Base-by-base conservation (phyloP, 2,329 filamentous ascomycete species). In the Neospermospora avenae region DNA sequence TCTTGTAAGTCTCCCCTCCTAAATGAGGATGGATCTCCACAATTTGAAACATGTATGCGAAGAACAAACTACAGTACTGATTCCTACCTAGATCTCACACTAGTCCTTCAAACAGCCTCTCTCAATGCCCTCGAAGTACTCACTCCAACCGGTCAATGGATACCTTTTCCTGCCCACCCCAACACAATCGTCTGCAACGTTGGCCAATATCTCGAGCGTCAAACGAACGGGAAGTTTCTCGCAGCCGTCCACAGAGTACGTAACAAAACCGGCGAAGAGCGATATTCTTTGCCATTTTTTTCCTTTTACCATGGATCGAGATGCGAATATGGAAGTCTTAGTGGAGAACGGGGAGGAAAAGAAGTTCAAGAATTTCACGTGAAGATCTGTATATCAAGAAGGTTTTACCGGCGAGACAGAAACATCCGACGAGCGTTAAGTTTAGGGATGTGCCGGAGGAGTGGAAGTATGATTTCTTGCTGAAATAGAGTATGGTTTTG, bases 341-440 rank as follows among this genome's bases (percentile, higher is more conserved):
- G 55, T 64, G 8, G 58, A 65, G 2, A 55, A 66, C 2, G 63
- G 61, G 1, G 62, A 69, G 51, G 51, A 59, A 20, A 59, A 58
- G 7, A 66, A 64, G 44, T 73, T 66, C 25, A 69, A 66, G 5
- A 60, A 52, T 5, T 70, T 70, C 42, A 72, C 71, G 72, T 4
- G 71, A 70, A 1, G 72, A 74, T 46, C 58, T 74, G 41, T 74
- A 74, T 59, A 72, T 74, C 44, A 64, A 65, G 16, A 67, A 70
- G 31, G 65, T 74, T 0, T 58, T 75, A 25, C 72, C 73, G 3
- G 74, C 73, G 5, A 67, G 74, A 55, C 66, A 65, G 58, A 75
- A 74, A 55, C 73, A 75, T 62, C 74, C 74, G 4, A 75, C 73
- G 0, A 73, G 71, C 49, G 71, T 75, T 58, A 75, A 71, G 58